A percentile compares a stretch with the other conserved stretches of the same genome.
Conservation (phyloP, 2,329 filamentous ascomycete species). For the Fusarium praegraminearum region DNA sequence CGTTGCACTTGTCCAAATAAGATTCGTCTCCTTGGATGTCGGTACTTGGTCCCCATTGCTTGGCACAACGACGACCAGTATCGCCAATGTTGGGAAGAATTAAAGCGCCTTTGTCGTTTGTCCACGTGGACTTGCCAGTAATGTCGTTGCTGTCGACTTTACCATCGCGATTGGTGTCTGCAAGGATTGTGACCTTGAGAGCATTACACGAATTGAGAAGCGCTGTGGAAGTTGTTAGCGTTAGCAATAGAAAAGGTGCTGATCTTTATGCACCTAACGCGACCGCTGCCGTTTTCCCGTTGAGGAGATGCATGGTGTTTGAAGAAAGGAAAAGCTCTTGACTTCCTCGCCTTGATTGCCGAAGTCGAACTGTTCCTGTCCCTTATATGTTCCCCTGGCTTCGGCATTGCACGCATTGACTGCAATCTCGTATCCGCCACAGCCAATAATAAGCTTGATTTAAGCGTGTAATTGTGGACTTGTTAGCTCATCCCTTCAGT, state of each 20-base stretch:
- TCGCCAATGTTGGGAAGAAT: constrained; percentile 56
- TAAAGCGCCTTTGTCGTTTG: constrained; percentile 47
- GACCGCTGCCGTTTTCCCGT: not conserved
- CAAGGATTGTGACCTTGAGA: constrained; percentile 41
- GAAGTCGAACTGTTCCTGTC: not conserved
- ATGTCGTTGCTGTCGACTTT: constrained; percentile 46
- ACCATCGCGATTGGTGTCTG: constrained; percentile 56
- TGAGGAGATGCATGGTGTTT: constrained; percentile 13
- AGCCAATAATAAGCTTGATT: not conserved
- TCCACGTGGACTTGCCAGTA: constrained; percentile 44
- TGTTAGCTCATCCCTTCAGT: not conserved
- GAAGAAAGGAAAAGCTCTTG: not conserved
- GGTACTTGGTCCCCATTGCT: constrained; percentile 11
- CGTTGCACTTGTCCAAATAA: constrained; percentile 50
- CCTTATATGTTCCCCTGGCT: not conserved
- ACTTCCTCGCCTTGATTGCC: not conserved
- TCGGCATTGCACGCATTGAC: not conserved
- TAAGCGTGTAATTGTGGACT: not conserved
- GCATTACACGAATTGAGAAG: constrained; percentile 19
- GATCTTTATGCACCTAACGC: constrained; percentile 4
- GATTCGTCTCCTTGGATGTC: constrained; percentile 30
- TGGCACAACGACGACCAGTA: constrained; percentile 48
- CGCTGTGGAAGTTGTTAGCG: not conserved
- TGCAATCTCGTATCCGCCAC: not conserved
- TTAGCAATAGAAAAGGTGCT: fast-evolving